These are phyloP conservation scores for Corniculantispora saksenae DNA, from an alignment of 2,329 filamentous ascomycete genomes.

Conservation along the genomic window DNA sequence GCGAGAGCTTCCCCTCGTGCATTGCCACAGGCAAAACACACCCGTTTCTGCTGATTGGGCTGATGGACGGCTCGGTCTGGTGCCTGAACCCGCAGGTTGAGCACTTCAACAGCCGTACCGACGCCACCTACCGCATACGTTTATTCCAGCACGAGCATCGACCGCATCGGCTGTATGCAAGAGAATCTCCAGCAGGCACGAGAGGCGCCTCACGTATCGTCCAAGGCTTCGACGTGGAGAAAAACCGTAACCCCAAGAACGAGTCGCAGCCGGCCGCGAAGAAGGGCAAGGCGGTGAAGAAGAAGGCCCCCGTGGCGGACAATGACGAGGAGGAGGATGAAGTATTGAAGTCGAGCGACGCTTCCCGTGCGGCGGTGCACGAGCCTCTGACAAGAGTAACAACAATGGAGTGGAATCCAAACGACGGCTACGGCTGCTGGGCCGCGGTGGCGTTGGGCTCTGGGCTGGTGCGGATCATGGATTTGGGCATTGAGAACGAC, in stretches of 20 bases:
- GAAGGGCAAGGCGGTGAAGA: conserved; percentile 39
- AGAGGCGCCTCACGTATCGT: conserved; percentile 54
- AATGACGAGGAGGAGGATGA: conserved; percentile 36
- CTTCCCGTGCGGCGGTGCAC: conserved; percentile 52
- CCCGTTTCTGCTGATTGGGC: conserved; percentile 55
- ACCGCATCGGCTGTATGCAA: conserved; percentile 33
- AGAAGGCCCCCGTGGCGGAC: conserved; percentile 27
- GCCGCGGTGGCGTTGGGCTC: conserved; percentile 67
- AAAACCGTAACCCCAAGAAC: conserved; percentile 48
- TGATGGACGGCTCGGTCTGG: conserved; percentile 56
- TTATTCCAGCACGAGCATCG: conserved; percentile 58
- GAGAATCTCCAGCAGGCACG: conserved; percentile 30
- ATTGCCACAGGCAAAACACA: conserved; percentile 52
- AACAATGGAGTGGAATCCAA: conserved; percentile 68
- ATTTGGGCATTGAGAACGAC: conserved; percentile 55
- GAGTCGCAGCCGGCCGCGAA: conserved; percentile 38
- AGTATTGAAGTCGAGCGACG: conserved; percentile 34
- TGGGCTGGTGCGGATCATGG: conserved; percentile 66
- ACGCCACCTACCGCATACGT: conserved; percentile 36
- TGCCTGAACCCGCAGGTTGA: conserved; percentile 42
- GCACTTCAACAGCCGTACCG: conserved; percentile 36
- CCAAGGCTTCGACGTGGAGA: conserved; percentile 52
- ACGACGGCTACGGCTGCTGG: conserved; percentile 65
- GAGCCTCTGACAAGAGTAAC: conserved; percentile 66
- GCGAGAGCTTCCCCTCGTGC: conserved; percentile 52